Evolutionary conservation across 768 basidiomycete genomes (phyloP).

Genomic region (Lentinula edodes): DNA sequence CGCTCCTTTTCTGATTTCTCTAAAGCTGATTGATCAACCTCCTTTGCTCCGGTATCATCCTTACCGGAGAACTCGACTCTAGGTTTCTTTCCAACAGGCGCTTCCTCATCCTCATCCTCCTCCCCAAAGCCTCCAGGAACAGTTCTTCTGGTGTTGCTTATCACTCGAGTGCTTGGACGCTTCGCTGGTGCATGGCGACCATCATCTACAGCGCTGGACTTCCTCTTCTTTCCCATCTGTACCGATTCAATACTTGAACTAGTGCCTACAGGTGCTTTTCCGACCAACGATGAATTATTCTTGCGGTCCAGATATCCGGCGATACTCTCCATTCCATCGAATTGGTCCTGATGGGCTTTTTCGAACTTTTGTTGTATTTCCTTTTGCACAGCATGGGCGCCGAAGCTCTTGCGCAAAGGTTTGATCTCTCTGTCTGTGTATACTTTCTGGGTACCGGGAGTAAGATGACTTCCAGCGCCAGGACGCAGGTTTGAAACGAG

Average conservation of each 20-base stretch:
- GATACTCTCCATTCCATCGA: slow-evolving; percentile 77
- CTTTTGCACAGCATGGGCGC: background rate
- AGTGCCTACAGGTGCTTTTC: background rate
- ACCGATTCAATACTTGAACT: slow-evolving; percentile 16
- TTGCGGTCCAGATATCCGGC: slow-evolving; percentile 31
- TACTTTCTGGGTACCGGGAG: background rate
- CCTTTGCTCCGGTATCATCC: slow-evolving; percentile 30
- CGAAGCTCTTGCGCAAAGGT: slow-evolving; percentile 22
- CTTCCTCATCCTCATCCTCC: slow-evolving; percentile 37
- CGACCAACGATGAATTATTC: slow-evolving; percentile 9
- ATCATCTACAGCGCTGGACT: slow-evolving; percentile 47
- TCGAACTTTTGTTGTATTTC: slow-evolving; percentile 44
- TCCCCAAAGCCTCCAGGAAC: slow-evolving; percentile 58
- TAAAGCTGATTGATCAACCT: slow-evolving; percentile 24
- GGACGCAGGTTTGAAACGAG: slow-evolving; percentile 39
- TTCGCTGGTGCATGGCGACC: slow-evolving; percentile 14
- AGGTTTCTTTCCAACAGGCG: slow-evolving; percentile 6
- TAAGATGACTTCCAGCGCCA: slow-evolving; percentile 9
- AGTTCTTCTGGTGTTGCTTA: slow-evolving; percentile 38
- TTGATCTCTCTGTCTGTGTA: slow-evolving; percentile 22
- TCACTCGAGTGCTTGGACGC: slow-evolving; percentile 34
- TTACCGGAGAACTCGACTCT: slow-evolving; percentile 9
- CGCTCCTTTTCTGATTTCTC: slow-evolving; percentile 42
- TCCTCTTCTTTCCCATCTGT: slow-evolving; percentile 37
- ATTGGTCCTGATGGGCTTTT: slow-evolving; percentile 57